Evolutionary conservation across 2,329 filamentous ascomycete genomes (phyloP), one percentile per base, ranked within the genome.

Genomic region (Penicillium oxalicum): DNA sequence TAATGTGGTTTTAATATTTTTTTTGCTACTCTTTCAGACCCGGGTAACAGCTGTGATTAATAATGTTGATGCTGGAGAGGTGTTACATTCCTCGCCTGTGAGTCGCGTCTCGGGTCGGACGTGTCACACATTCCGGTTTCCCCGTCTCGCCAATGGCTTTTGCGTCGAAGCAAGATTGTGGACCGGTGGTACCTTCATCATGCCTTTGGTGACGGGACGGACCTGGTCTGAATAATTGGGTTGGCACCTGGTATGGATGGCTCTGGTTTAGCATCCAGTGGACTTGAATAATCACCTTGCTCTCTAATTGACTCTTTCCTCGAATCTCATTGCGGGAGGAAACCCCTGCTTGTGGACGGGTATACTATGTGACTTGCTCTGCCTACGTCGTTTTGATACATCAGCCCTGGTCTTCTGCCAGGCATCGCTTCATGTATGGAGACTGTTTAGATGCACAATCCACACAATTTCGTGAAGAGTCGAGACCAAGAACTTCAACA

Each of bases 1-100:
- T 68, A 18, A 62, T 67, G 53, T 69, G 66, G 66, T 68, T 69
- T 45, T 69, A 57, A 32, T 3, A 27, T 13, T 12, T 47, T 13
- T 26, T 32, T 33, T 18, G 44, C 3, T n/a, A 13, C 9, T 44
- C n/a, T 18, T 46, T 40, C 38, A 29, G 27, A 44, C 28, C 32
- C 34, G 40, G 33, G 34, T 47, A 43, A 45, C 36, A 40, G 13
- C 26, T 48, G 29, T 38, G 33, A 34, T 40, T 12, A 26, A 12
- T 29, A 18, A 18, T 26, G 5, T 32, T 32, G 25, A 28, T 28
- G 28, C 26, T 9, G 35, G 33, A 32, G n/a, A 28, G 18, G 25
- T 44, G 26, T 5, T 37, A 27, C 42, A 4, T 44, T 18, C 18
- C 18, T 18, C 18, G 18, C 18, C 2, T 18, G 18, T 18, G 18